Conservation (phyloP, 192 early-diverging fungal species). For the Linnemannia zychae region DNA sequence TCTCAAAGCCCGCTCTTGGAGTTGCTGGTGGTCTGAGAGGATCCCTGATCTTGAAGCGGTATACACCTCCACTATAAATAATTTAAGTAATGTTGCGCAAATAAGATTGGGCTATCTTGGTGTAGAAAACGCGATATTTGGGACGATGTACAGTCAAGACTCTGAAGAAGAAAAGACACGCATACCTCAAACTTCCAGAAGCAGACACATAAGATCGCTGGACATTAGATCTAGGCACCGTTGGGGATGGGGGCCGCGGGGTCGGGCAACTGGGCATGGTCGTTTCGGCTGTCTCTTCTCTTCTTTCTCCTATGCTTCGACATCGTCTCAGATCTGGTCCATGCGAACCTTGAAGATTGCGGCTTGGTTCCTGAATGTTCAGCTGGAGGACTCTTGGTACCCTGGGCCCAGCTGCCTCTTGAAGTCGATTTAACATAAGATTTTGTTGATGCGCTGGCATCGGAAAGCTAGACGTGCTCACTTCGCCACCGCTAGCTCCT, state of each 20-base stretch:
- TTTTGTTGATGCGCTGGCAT: no score
- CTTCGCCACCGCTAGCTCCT: no score
- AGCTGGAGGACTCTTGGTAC: no score
- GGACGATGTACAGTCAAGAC: not conserved
- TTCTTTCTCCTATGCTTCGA: no score
- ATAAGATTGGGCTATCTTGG: not conserved
- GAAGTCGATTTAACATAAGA: not conserved
- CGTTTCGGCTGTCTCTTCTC: no score
- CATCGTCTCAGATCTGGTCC: no score
- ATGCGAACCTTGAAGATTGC: no score
- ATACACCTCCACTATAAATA: not conserved
- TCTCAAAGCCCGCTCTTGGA: not conserved
- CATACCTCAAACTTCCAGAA: not conserved
- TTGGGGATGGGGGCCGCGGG: not conserved
- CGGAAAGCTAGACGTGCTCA: no score
- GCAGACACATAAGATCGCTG: not conserved
- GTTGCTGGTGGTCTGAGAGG: conserved; percentile 9
- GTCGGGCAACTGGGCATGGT: not conserved
- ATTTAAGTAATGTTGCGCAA: not conserved
- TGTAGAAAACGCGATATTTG: not conserved
- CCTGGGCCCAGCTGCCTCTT: no score
- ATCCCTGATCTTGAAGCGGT: conserved; percentile 15
- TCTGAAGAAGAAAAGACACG: not conserved
- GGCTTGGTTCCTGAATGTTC: no score
- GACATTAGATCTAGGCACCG: not conserved